Percentiles rank a stretch among this genome's conserved stretches.
Evolutionary conservation across 2,329 filamentous ascomycete genomes (phyloP).

Genomic region (Colletotrichum falcatum): DNA sequence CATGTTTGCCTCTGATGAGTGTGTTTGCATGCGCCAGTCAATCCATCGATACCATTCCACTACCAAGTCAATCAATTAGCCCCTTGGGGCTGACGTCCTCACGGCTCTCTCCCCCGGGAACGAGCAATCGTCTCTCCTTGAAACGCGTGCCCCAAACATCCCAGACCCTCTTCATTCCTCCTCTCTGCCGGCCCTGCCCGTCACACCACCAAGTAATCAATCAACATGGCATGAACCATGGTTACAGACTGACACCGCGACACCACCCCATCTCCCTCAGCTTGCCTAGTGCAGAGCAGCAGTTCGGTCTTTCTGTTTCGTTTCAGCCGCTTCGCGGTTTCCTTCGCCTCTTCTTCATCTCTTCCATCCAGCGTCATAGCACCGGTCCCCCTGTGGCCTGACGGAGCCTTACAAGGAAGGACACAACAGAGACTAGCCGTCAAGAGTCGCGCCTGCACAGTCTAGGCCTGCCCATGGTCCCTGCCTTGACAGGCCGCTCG

Average conservation of each 20-base stretch:
- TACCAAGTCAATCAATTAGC: slow-evolving; percentile 23
- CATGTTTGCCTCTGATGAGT: slow-evolving; percentile 30
- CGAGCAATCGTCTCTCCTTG: slow-evolving; percentile 16
- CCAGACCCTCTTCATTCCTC: not conserved
- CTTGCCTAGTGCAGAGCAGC: not conserved
- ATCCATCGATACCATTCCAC: slow-evolving; percentile 9
- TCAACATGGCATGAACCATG: slow-evolving; percentile 23
- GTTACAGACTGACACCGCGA: slow-evolving; percentile 7
- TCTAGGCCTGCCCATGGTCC: slow-evolving; percentile 28
- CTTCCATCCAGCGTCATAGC: slow-evolving; percentile 10
- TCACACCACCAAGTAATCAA: slow-evolving; percentile 16
- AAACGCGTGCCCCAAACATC: slow-evolving; percentile 12
- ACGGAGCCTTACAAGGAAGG: slow-evolving; percentile 35
- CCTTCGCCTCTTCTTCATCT: not conserved
- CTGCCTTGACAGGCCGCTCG: slow-evolving; percentile 27
- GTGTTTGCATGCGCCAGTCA: not conserved
- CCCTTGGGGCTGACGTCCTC: slow-evolving; percentile 23
- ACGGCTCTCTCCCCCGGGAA: slow-evolving; percentile 21
- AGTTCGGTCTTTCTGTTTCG: slow-evolving; percentile 24
- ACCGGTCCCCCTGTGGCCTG: too few species aligned
- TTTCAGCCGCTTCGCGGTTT: slow-evolving; percentile 27
- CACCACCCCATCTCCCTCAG: slow-evolving; percentile 4
- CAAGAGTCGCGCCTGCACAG: slow-evolving; percentile 27
- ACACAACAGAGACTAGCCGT: slow-evolving; percentile 33
- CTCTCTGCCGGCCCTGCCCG: slow-evolving; percentile 28